phyloP scores from a whole-genome alignment of 257 asterid species.

The Primulina tabacum region DNA sequence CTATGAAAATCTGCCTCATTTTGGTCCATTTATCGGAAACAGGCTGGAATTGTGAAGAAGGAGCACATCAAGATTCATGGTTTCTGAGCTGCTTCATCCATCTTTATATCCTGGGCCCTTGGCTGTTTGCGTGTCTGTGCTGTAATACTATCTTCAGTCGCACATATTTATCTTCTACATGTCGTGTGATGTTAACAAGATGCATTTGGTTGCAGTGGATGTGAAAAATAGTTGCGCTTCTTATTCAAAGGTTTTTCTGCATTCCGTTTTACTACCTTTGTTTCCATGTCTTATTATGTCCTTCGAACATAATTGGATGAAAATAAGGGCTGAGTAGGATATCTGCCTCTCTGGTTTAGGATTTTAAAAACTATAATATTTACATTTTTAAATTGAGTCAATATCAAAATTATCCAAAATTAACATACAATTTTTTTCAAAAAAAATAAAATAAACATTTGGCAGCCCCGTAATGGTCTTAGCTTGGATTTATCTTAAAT shows the following conservation, averaged over 20 bases:
- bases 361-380: too few species aligned
- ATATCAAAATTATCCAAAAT: too few species aligned
- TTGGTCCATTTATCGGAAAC: constrained; percentile 3
- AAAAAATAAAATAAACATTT: too few species aligned
- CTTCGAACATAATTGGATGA: not conserved
- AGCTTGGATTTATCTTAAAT: too few species aligned
- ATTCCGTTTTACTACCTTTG: not conserved
- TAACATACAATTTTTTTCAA: too few species aligned
- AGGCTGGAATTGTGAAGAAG: constrained; percentile 56
- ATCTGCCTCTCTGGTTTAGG: too few species aligned
- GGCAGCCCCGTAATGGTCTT: too few species aligned
- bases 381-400: too few species aligned
- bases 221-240: too few species aligned
- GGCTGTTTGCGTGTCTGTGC: constrained; percentile 4
- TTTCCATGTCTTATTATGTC: not conserved
- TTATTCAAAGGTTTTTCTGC: not conserved
- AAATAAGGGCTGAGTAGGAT: too few species aligned
- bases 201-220: not conserved
- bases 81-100: constrained; percentile 36
- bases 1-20: not conserved
- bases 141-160: not conserved
- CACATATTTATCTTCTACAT: not conserved
- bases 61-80: constrained; percentile 65
- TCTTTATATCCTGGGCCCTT: not conserved
- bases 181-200: not conserved